These are phyloP conservation scores for Cercospora sp. DNA, from an alignment of 2,329 filamentous ascomycete species.

Conservation along the genomic window DNA sequence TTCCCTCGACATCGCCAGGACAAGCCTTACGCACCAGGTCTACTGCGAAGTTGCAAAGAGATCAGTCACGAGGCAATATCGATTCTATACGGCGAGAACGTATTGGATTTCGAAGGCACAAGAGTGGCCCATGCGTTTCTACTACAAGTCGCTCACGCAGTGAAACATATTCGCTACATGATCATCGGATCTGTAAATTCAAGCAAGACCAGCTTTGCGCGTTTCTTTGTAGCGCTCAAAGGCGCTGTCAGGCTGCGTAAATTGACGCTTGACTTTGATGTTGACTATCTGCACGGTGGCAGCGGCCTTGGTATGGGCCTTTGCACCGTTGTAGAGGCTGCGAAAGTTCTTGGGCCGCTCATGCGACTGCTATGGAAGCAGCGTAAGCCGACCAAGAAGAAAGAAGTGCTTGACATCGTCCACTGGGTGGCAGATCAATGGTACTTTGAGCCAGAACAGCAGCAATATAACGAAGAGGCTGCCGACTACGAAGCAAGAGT, in stretches of 20 bases:
- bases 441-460: background rate
- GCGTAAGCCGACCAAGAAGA: background rate
- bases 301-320: background rate
- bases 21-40: no score
- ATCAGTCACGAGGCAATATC: background rate
- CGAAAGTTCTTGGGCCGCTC: background rate
- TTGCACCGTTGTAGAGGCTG: background rate
- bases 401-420: background rate
- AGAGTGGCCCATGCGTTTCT: background rate
- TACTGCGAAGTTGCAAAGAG: background rate
- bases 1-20: no score
- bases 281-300: no score
- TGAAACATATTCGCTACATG: background rate
- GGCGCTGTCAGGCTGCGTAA: background rate
- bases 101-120: background rate
- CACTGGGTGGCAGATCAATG: background rate
- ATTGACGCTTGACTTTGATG: background rate
- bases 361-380: background rate
- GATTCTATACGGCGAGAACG: background rate
- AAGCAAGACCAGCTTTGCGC: background rate
- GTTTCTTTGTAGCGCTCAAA: background rate
- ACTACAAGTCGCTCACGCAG: background rate
- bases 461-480: background rate
- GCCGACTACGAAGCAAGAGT: background rate
- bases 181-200: background rate